These are phyloP conservation scores for Dendrostoma leiphaemia DNA, from an alignment of 2,329 filamentous ascomycete species.

Conservation along the genomic window DNA sequence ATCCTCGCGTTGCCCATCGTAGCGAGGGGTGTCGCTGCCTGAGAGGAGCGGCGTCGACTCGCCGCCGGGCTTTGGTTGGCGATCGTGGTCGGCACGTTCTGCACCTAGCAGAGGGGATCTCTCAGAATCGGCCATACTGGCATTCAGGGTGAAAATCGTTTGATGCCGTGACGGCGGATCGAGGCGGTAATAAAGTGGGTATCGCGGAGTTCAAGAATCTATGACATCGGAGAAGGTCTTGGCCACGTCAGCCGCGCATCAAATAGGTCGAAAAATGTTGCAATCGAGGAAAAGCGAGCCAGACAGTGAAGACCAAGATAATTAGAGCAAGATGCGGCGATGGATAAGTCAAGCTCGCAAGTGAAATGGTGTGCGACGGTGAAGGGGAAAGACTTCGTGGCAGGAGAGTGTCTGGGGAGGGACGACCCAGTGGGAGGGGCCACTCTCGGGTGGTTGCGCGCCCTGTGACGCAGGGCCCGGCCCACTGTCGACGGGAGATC, in stretches of 20 bases:
- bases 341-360: neutral
- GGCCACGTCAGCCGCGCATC: too few relatives aligned
- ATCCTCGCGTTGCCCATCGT: conserved; percentile 33
- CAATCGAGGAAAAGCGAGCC: too few relatives aligned
- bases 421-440: too few relatives aligned
- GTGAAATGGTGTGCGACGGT: too few relatives aligned
- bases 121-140: conserved; percentile 43
- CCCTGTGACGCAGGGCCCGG: neutral
- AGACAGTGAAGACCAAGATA: too few relatives aligned
- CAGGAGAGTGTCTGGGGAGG: neutral
- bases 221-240: too few relatives aligned
- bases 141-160: neutral
- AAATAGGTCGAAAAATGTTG: neutral
- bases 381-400: neutral
- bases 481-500: neutral
- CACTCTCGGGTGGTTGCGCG: neutral
- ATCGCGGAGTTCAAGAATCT: too few relatives aligned
- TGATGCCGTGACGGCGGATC: neutral
- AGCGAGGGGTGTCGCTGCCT: conserved; percentile 33
- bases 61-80: conserved; percentile 23
- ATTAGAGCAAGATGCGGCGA: neutral
- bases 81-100: conserved; percentile 27
- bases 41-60: conserved; percentile 56
- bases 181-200: neutral
- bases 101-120: conserved; percentile 42